Evolutionary conservation across 202 grass and related monocot genomes (phyloP), one percentile per base, ranked within the genome.

Genomic region (Bolboschoenoplectus hybrid): DNA sequence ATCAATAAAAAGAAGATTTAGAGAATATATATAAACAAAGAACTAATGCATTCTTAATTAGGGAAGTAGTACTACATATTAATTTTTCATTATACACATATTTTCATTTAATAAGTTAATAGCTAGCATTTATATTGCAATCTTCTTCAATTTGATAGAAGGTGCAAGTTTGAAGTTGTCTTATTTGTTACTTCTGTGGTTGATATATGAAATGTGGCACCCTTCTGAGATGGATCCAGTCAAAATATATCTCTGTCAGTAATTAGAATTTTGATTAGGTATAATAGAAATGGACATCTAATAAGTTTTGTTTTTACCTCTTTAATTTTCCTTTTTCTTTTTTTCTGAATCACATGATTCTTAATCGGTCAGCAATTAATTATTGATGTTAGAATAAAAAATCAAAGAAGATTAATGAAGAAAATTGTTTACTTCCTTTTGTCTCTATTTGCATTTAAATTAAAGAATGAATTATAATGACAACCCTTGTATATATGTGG

Each of bases 401-500:
- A 40, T 79, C 71, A 78, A 39, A 36, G 46, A 77, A 77, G 12
- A 78, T 78, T 11, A 56, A 56, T 78, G 32, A 78, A 57, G 50
- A 78, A 56, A 78, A 78, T 4, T 17, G 32, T 9, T 16, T 78
- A 38, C 20, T 41, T 78, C 6, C 74, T 39, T 56, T 57, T 40
- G 34, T 60, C 75, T 52, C 53, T 60, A 41, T 79, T 41, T 58
- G 75, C 52, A 79, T 60, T 79, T 58, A 60, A 79, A 60, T 45
- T 5, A 5, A 43, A 16, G 6, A 6, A 45, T 43, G 36, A 41
- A 71, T 45, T n/a, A 6, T 43, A 45, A 68, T 68, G 8, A 4
- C 2, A n/a, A 5, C 2, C 16, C 7, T 49, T 9, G 43, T n/a
- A 34, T 10, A 1, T 8, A 62, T 19, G 14, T 6, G 17, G 1